phyloP scores from a whole-genome alignment of 2,329 filamentous ascomycete genomes.

The Fusarium hainanense region DNA sequence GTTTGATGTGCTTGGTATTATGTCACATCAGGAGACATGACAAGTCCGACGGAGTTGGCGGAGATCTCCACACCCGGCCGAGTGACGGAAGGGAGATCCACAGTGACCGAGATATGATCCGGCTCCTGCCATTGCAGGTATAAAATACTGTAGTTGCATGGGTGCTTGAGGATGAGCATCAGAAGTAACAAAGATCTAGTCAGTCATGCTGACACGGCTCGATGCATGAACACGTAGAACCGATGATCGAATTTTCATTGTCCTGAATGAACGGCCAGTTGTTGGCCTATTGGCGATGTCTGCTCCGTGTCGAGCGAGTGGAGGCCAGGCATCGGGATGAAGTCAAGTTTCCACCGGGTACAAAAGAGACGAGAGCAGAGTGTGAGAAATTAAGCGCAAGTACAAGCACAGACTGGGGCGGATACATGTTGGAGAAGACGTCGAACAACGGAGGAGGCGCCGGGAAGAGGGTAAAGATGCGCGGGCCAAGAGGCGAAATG shows the following conservation, averaged over 20 bases:
- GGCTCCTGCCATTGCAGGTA: background rate
- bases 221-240: background rate
- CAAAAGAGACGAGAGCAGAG: background rate
- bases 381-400: slow-evolving; percentile 6
- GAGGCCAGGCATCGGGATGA: slow-evolving; percentile 3
- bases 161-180: background rate
- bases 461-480: slow-evolving; percentile 38
- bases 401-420: slow-evolving; percentile 1
- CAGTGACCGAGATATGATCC: slow-evolving; percentile 3
- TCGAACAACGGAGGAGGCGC: slow-evolving; percentile 37
- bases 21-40: background rate
- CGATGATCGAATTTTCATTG: background rate
- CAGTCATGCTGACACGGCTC: background rate
- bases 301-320: slow-evolving; percentile 9
- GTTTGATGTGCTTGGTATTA: background rate
- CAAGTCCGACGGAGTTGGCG: slow-evolving; percentile 18
- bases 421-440: slow-evolving; percentile 24
- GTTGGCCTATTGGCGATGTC: slow-evolving; percentile 1
- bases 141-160: background rate
- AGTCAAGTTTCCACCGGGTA: slow-evolving; percentile 30
- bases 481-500: slow-evolving; percentile 38
- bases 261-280: background rate
- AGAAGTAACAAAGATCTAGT: background rate
- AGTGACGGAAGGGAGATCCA: slow-evolving; percentile 26
- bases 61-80: slow-evolving; percentile 38